phyloP scores from a whole-genome alignment of 352 stramenopile genomes.

The Halophytophthora batemanensis region DNA sequence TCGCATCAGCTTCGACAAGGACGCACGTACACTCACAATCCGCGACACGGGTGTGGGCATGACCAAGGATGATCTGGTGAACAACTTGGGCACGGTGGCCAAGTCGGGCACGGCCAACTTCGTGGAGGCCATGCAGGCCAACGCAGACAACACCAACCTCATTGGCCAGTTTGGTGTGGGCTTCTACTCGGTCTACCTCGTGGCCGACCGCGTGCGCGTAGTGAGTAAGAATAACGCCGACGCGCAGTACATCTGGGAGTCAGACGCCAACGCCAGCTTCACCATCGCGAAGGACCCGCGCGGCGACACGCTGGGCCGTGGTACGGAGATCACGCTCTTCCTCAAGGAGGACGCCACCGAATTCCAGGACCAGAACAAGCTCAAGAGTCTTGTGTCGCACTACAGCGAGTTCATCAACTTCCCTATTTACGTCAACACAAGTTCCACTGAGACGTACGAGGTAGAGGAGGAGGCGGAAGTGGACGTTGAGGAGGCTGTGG shows the following conservation, averaged over 20 bases:
- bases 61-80: conserved; percentile 97
- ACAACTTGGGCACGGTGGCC: conserved; percentile 96
- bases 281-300: conserved; percentile 94
- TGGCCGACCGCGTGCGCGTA: conserved; percentile 95
- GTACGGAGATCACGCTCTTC: conserved; percentile 99
- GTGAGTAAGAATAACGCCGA: conserved; percentile 97
- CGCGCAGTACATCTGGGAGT: conserved; percentile 98
- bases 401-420: conserved; percentile 99
- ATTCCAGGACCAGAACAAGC: conserved; percentile 93
- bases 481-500: conserved; percentile 42
- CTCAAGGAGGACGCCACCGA: conserved; percentile 98
- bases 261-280: conserved; percentile 95
- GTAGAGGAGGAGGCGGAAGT: conserved; percentile 85
- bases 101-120: conserved; percentile 99
- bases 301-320: conserved; percentile 94
- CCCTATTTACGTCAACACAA: conserved; percentile 98
- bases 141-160: conserved; percentile 91
- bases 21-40: conserved; percentile 97
- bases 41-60: conserved; percentile 98
- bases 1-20: conserved; percentile 95
- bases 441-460: conserved; percentile 89
- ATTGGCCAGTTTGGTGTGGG: conserved; percentile 99
- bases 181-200: conserved; percentile 99
- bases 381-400: conserved; percentile 94
- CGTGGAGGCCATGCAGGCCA: conserved; percentile 93